Evolutionary conservation across 768 basidiomycete species (phyloP).

Genomic region (Wakefieldia striispora): DNA sequence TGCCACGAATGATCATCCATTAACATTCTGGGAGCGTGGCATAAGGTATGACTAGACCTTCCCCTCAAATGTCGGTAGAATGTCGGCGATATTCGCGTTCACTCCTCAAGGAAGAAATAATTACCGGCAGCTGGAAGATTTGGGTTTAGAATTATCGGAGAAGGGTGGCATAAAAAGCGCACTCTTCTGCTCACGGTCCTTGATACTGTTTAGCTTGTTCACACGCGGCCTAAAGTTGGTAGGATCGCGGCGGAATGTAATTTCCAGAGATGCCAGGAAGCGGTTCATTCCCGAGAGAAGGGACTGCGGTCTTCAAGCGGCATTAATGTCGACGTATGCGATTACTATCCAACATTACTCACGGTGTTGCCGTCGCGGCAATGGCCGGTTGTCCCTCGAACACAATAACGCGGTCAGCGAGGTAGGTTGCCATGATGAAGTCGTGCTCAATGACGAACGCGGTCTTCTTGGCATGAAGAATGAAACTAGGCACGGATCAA

Average conservation of each 20-base stretch:
- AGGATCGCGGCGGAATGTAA: constrained; percentile 97
- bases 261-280: constrained; percentile 92
- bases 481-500: constrained; percentile 54
- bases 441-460: constrained; percentile 99
- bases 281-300: constrained; percentile 97
- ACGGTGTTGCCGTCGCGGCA: constrained; percentile 89
- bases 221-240: constrained; percentile 90
- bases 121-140: constrained; percentile 63
- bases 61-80: neutral
- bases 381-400: constrained; percentile 87
- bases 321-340: neutral
- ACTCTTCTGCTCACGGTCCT: constrained; percentile 89
- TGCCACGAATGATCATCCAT: constrained; percentile 6
- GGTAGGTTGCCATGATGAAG: constrained; percentile 99
- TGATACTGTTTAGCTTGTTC: constrained; percentile 81
- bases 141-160: constrained; percentile 5
- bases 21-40: constrained; percentile 3
- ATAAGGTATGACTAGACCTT: constrained; percentile 14
- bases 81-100: neutral
- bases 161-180: constrained; percentile 19
- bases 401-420: constrained; percentile 95
- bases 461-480: constrained; percentile 95
- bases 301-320: constrained; percentile 73
- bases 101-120: constrained; percentile 93
- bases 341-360: constrained; percentile 30